Percentiles rank a stretch among this genome's conserved stretches.
phyloP scores from a whole-genome alignment of 2,329 filamentous ascomycete species.

The Teratosphaeria gauchensis region DNA sequence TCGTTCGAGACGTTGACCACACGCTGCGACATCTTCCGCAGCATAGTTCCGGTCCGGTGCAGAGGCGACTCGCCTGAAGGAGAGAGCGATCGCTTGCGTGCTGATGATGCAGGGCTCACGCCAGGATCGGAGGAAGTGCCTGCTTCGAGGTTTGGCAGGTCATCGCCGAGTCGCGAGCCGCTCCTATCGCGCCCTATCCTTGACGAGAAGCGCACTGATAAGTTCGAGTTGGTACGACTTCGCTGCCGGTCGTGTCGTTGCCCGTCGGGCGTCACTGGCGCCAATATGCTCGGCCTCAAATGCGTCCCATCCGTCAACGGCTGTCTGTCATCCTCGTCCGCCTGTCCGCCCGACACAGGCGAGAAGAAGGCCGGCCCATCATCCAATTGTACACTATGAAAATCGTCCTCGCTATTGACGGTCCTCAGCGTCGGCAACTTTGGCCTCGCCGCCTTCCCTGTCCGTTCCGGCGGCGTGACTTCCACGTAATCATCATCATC shows the following conservation, averaged over 20 bases:
- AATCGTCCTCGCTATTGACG: constrained; percentile 15
- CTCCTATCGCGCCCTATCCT: constrained; percentile 25
- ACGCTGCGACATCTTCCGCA: constrained; percentile 79
- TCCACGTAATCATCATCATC: constrained; percentile 11
- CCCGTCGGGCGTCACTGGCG: constrained; percentile 29
- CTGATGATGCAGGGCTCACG: not conserved
- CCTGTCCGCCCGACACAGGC: constrained; percentile 21
- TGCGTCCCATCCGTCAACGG: constrained; percentile 48
- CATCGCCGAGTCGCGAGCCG: constrained; percentile 48
- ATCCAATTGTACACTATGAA: constrained; percentile 40
- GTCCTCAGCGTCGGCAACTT: constrained; percentile 23
- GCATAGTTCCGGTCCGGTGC: constrained; percentile 40
- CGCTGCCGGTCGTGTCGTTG: constrained; percentile 39
- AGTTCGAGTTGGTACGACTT: constrained; percentile 29
- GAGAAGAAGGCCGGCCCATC: constrained; percentile 47
- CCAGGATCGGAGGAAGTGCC: not conserved
- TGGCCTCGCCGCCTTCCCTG: constrained; percentile 12
- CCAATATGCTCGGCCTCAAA: constrained; percentile 48
- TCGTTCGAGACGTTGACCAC: constrained; percentile 97
- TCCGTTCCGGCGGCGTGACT: constrained; percentile 9
- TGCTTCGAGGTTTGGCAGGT: not conserved
- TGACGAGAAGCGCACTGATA: constrained; percentile 40
- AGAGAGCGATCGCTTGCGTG: constrained; percentile 35
- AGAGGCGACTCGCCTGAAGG: constrained; percentile 38
- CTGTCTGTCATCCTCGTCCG: constrained; percentile 47